These are phyloP conservation scores for Fusarium fujikuroi DNA, from an alignment of 2,329 filamentous ascomycete genomes.

Conservation along the genomic window DNA sequence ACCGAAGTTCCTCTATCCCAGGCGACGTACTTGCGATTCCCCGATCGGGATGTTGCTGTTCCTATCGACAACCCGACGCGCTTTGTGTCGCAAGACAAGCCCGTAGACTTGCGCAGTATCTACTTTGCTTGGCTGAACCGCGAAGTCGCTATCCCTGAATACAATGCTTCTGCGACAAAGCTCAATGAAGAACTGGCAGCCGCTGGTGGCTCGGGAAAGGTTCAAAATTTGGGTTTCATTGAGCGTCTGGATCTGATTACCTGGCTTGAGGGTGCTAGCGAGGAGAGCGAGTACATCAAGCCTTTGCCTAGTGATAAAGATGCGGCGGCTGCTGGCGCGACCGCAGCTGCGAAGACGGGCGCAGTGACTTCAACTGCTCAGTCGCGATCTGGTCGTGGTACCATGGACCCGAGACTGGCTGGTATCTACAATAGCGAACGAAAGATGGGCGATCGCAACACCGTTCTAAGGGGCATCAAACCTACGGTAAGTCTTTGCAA, in stretches of 20 bases:
- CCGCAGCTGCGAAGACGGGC: conserved; percentile 52
- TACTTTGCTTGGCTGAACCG: conserved; percentile 97
- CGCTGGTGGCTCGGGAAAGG: conserved; percentile 70
- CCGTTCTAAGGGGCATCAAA: conserved; percentile 85
- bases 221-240: conserved; percentile 91
- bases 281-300: conserved; percentile 93
- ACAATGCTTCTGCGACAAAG: conserved; percentile 83
- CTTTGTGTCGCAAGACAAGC: conserved; percentile 80
- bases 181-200: conserved; percentile 81
- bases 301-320: conserved; percentile 74
- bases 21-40: conserved; percentile 84
- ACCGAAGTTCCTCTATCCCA: conserved; percentile 73
- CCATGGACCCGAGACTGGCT: conserved; percentile 81
- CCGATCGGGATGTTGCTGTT: conserved; percentile 69
- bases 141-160: conserved; percentile 88
- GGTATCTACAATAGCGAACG: conserved; percentile 94
- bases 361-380: conserved; percentile 57
- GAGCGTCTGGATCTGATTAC: conserved; percentile 92
- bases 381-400: conserved; percentile 69
- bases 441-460: conserved; percentile 92
- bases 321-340: conserved; percentile 54
- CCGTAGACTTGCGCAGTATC: conserved; percentile 90
- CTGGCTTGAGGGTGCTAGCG: conserved; percentile 90
- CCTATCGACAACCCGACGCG: conserved; percentile 81
- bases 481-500: conserved; percentile 72